Evolutionary conservation across 345 rosid species (phyloP).

Genomic region (Gossypium mustelinum): DNA sequence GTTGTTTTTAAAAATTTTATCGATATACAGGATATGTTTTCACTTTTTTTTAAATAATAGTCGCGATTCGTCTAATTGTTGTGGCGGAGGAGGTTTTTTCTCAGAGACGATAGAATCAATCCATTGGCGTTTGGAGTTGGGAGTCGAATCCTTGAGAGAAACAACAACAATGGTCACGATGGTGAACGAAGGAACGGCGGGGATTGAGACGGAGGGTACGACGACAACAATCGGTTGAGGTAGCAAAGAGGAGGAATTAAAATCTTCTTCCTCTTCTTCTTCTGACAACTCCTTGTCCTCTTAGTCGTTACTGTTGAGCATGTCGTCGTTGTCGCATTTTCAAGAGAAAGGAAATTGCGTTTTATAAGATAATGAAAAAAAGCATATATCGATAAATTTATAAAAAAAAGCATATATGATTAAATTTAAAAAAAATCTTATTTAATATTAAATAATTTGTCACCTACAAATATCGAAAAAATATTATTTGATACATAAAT

Average conservation of each 20-base stretch:
- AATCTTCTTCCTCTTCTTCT: slow-evolving; percentile 62
- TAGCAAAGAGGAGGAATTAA: slow-evolving; percentile 39
- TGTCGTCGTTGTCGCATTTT: slow-evolving; percentile 38
- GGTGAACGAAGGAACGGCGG: slow-evolving; percentile 35
- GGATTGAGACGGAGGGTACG: slow-evolving; percentile 27
- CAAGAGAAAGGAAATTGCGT: no score
- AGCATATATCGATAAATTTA: no score
- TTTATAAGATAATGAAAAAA: no score
- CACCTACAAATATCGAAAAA: no score
- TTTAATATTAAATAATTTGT: no score
- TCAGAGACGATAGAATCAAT: slow-evolving; percentile 22
- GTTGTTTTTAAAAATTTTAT: no score
- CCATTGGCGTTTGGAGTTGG: slow-evolving; percentile 48
- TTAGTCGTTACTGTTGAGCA: slow-evolving; percentile 28
- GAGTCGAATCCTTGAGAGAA: slow-evolving; percentile 33
- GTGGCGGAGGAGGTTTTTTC: slow-evolving; percentile 30
- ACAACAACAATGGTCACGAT: slow-evolving; percentile 35
- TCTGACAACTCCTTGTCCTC: slow-evolving; percentile 42
- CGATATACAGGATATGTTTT: no score
- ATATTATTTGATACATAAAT: no score
- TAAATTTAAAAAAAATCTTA: no score
- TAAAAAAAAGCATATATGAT: no score
- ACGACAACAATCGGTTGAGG: slow-evolving; percentile 19
- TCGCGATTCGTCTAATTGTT: slow-evolving; percentile 60
- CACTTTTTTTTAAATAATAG: slow-evolving; percentile 37